phyloP scores from a whole-genome alignment of 1,139 yeast genomes.

The Insectozyma bohioensis region DNA sequence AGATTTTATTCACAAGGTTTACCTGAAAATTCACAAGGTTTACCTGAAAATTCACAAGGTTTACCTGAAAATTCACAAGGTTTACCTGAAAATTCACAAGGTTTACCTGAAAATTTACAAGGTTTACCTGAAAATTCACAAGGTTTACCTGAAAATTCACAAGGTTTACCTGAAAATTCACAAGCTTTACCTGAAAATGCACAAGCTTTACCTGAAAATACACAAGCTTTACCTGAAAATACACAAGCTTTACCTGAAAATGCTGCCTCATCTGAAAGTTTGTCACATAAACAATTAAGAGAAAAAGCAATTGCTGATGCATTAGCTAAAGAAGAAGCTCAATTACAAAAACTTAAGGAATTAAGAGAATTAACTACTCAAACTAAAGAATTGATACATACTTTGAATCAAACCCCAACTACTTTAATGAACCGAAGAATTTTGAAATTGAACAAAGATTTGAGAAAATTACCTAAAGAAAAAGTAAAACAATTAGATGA shows the following conservation, averaged over 20 bases:
- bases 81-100: not conserved
- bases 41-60: not conserved
- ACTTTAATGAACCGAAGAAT: slow-evolving; percentile 32
- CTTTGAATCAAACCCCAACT: slow-evolving; percentile 39
- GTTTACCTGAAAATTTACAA: not conserved
- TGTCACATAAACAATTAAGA: slow-evolving; percentile 33
- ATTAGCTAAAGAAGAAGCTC: slow-evolving; percentile 45
- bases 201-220: slow-evolving; percentile 2
- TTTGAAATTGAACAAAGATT: slow-evolving; percentile 29
- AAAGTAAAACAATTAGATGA: slow-evolving; percentile 44
- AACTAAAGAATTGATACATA: slow-evolving; percentile 27
- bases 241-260: not conserved
- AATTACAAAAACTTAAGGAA: slow-evolving; percentile 34
- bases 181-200: no score
- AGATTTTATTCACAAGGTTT: slow-evolving; percentile 1
- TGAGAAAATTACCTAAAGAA: slow-evolving; percentile 27
- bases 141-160: no score
- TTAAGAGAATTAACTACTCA: slow-evolving; percentile 35
- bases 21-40: not conserved
- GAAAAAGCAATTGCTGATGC: slow-evolving; percentile 47
- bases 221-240: not conserved
- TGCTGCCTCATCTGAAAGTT: slow-evolving; percentile 1
- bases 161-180: no score
- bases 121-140: no score
- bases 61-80: no score